These are phyloP conservation scores for Alternaria dauci DNA, from an alignment of 2,329 filamentous ascomycete species.

Conservation along the genomic window DNA sequence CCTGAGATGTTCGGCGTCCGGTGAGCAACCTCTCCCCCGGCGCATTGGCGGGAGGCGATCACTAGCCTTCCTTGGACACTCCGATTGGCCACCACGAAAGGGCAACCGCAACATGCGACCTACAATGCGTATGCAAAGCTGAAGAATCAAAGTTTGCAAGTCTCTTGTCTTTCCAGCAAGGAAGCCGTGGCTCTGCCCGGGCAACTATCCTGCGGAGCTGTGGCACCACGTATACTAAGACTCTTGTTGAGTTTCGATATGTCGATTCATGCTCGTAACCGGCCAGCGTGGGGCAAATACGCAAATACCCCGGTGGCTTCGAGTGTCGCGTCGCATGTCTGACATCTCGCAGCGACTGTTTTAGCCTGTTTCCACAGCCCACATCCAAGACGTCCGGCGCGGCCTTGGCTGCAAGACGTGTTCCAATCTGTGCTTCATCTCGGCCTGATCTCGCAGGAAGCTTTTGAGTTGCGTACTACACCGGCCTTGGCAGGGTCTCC, in stretches of 20 bases:
- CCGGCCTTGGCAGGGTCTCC: conserved; percentile 22
- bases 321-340: conserved; percentile 17
- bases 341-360: conserved; percentile 28
- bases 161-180: neutral
- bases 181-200: neutral
- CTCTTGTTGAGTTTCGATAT: conserved; percentile 19
- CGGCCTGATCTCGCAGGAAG: conserved; percentile 18
- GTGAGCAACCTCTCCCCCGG: neutral
- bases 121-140: neutral
- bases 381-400: conserved; percentile 27
- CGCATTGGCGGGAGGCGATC: neutral
- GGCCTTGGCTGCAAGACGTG: conserved; percentile 35
- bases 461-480: conserved; percentile 12
- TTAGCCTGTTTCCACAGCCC: conserved; percentile 30
- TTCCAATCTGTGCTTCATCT: conserved; percentile 24
- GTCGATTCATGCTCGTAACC: conserved; percentile 25
- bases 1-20: neutral
- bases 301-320: conserved; percentile 13
- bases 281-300: conserved; percentile 24
- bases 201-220: neutral
- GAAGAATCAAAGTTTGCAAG: neutral
- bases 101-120: neutral
- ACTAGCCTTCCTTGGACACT: neutral
- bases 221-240: neutral
- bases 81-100: neutral